Percentiles rank a stretch among this genome's conserved stretches.
Evolutionary conservation across 2,329 filamentous ascomycete genomes (phyloP).

Genomic region (Bipolaris gigantea): DNA sequence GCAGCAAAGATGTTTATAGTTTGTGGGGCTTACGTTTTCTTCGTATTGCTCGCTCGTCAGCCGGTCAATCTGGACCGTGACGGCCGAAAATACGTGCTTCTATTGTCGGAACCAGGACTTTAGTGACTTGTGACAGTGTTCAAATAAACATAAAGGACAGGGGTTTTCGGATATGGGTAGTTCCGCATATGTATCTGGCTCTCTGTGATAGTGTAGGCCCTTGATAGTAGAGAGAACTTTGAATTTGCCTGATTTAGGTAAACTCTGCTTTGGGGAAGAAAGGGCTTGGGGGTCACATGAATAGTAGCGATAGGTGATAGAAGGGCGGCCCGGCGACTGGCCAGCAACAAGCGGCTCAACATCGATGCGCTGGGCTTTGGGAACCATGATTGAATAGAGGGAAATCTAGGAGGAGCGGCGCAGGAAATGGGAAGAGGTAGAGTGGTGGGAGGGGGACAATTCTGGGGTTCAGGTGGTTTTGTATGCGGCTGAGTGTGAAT

Average conservation of each 20-base stretch:
- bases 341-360: conserved; percentile 16
- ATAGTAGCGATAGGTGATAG: conserved; percentile 13
- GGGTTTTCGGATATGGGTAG: conserved; percentile 34
- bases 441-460: background rate
- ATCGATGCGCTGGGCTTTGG: conserved; percentile 7
- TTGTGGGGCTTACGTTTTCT: conserved; percentile 60
- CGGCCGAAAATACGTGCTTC: conserved; percentile 82
- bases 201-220: conserved; percentile 32
- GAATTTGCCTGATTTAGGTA: background rate
- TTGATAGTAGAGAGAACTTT: conserved; percentile 11
- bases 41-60: conserved; percentile 88
- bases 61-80: conserved; percentile 89
- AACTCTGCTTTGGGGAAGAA: conserved; percentile 7
- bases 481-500: conserved; percentile 8
- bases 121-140: conserved; percentile 30
- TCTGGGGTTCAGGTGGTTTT: conserved; percentile 5
- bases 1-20: background rate
- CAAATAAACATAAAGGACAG: conserved; percentile 33
- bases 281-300: conserved; percentile 7
- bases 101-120: conserved; percentile 31
- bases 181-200: conserved; percentile 23
- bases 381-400: conserved; percentile 14
- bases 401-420: background rate
- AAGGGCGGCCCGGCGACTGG: conserved; percentile 14
- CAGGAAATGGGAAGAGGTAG: background rate